Conservation (phyloP, 164 flowering plant genomes). For the Akebia trifoliata region DNA sequence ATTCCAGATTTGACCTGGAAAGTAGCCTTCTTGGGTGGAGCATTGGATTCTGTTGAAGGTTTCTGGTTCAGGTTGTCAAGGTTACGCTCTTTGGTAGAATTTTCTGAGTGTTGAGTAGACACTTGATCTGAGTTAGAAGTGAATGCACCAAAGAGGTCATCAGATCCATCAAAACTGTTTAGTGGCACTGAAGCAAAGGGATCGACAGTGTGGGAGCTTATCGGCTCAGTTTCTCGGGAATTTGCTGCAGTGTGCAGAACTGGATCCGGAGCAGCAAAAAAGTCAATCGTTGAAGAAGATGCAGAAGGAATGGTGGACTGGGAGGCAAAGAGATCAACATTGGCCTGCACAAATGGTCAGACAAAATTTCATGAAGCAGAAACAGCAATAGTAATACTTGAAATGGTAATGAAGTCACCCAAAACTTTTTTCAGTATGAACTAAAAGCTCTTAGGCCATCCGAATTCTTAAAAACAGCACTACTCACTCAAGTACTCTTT, state of each 20-base stretch:
- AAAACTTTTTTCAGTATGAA: too few relatives aligned
- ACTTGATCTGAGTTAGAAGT: constrained; percentile 47
- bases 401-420: background rate
- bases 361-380: background rate
- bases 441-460: too few relatives aligned
- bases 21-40: constrained; percentile 51
- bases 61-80: constrained; percentile 23
- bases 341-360: constrained; percentile 30
- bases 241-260: constrained; percentile 36
- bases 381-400: background rate
- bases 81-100: constrained; percentile 22
- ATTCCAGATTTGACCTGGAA: constrained; percentile 97
- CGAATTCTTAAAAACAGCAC: too few relatives aligned
- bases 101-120: constrained; percentile 32
- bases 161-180: constrained; percentile 70
- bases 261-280: constrained; percentile 56
- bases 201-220: constrained; percentile 36
- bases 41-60: constrained; percentile 27
- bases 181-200: constrained; percentile 89
- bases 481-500: too few relatives aligned
- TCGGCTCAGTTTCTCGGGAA: constrained; percentile 33
- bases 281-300: constrained; percentile 55
- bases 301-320: constrained; percentile 49
- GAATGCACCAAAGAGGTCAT: constrained; percentile 64
- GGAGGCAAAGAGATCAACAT: constrained; percentile 73